Percentiles rank a stretch among this genome's conserved stretches.
Conservation (phyloP, 306 rosid genomes). For the Acacia crassicarpa region DNA sequence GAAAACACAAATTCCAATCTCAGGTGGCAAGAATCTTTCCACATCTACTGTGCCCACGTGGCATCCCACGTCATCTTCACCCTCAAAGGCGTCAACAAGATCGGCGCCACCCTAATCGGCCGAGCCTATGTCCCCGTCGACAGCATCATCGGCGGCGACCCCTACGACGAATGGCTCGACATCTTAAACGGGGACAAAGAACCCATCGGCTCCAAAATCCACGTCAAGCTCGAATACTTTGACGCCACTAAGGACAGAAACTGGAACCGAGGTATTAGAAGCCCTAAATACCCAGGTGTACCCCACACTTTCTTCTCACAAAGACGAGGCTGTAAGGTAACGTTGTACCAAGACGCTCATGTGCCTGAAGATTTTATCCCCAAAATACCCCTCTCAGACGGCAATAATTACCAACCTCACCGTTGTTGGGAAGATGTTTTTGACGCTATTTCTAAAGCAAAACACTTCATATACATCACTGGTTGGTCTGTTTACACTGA, state of each 20-base stretch:
- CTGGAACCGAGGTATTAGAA: conserved; percentile 57
- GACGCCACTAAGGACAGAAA: conserved; percentile 47
- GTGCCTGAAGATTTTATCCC: conserved; percentile 65
- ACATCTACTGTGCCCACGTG: conserved; percentile 65
- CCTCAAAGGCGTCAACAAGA: conserved; percentile 60
- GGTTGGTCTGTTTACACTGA: conserved; percentile 78
- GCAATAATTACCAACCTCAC: conserved; percentile 48
- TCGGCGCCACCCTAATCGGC: conserved; percentile 68
- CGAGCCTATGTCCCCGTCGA: conserved; percentile 62
- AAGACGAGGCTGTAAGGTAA: conserved; percentile 63
- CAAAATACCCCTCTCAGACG: conserved; percentile 57
- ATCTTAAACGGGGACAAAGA: conserved; percentile 47
- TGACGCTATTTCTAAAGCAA: conserved; percentile 62
- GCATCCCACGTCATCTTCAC: conserved; percentile 59
- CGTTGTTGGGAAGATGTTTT: conserved; percentile 76
- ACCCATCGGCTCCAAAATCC: conserved; percentile 59
- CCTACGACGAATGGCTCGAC: conserved; percentile 57
- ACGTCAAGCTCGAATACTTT: conserved; percentile 57
- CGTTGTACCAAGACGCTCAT: conserved; percentile 68
- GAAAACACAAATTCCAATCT: conserved; percentile 52
- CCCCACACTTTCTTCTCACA: conserved; percentile 64
- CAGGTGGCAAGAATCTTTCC: conserved; percentile 66
- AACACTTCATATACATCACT: conserved; percentile 58
- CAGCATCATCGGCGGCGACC: conserved; percentile 47
- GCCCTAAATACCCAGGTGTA: conserved; percentile 65